Percentiles rank a stretch among this genome's conserved stretches.
Evolutionary conservation across 495 filamentous ascomycete species (phyloP).

Genomic region (Annulohypoxylon stygium): DNA sequence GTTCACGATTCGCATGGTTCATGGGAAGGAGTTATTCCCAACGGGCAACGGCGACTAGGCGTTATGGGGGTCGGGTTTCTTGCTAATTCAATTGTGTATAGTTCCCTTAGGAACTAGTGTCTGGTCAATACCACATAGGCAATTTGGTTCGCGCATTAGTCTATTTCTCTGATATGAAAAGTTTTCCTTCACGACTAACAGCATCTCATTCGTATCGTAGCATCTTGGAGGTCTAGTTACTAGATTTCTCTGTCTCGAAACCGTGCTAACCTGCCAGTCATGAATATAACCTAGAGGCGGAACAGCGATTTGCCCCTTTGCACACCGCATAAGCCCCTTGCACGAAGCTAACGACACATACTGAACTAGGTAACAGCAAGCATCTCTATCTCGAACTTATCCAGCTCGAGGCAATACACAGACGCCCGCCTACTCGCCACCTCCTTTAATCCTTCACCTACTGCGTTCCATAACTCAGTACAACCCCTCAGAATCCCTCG

Average conservation of each 20-base stretch:
- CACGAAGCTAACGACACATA: not conserved
- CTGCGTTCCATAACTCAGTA: not conserved
- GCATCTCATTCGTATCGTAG: conserved; percentile 1
- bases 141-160: conserved; percentile 26
- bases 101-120: conserved; percentile 41
- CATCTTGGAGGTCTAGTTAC: not conserved
- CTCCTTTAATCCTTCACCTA: not conserved
- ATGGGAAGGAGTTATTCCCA: conserved; percentile 51
- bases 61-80: conserved; percentile 47
- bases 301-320: not conserved
- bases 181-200: not conserved
- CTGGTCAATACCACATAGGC: conserved; percentile 50
- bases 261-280: not conserved
- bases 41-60: conserved; percentile 52
- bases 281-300: not conserved
- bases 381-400: not conserved
- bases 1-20: conserved; percentile 46
- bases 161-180: conserved; percentile 24
- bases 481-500: not conserved
- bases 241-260: not conserved
- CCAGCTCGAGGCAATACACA: not conserved
- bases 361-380: not conserved
- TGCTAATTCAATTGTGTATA: conserved; percentile 48
- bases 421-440: not conserved
- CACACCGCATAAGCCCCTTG: not conserved